Percentiles rank a stretch among this genome's conserved stretches.
phyloP scores from a whole-genome alignment of 352 stramenopile genomes.

The Phytophthora kernoviae region DNA sequence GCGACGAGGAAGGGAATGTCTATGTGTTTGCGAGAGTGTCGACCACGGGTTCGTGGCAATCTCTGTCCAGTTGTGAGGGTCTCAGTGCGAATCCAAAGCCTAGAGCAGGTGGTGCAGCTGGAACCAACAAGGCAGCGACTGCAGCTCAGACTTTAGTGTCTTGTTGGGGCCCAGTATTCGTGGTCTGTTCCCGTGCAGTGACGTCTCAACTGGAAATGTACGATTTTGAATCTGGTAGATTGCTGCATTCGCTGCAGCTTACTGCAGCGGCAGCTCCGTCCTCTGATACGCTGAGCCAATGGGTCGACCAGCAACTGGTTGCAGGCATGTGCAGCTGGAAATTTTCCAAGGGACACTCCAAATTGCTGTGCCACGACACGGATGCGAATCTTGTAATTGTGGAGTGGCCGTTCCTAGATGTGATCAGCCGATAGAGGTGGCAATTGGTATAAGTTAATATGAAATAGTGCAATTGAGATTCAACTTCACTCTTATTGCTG shows the following conservation, averaged over 20 bases:
- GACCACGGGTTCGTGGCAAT: constrained; percentile 24
- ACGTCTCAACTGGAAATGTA: constrained; percentile 52
- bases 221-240: constrained; percentile 41
- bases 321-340: constrained; percentile 34
- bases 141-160: constrained; percentile 51
- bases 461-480: no score
- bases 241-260: constrained; percentile 56
- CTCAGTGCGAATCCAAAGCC: constrained; percentile 55
- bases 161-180: constrained; percentile 61
- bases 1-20: constrained; percentile 68
- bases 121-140: constrained; percentile 21
- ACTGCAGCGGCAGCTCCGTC: neutral
- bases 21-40: constrained; percentile 43
- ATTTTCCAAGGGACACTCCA: neutral
- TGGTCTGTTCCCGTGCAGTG: constrained; percentile 40
- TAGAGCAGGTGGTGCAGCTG: constrained; percentile 12
- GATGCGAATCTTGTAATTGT: constrained; percentile 37
- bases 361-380: constrained; percentile 55
- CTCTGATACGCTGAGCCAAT: constrained; percentile 17
- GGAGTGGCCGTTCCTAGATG: constrained; percentile 55
- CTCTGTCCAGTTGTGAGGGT: constrained; percentile 23
- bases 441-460: no score
- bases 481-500: no score
- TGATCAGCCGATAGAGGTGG: constrained; percentile 10
- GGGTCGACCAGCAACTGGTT: constrained; percentile 34